A percentile compares a stretch with the other conserved stretches of the same genome.
phyloP scores from a whole-genome alignment of 768 basidiomycete genomes.

The Kwoniella sp. region DNA sequence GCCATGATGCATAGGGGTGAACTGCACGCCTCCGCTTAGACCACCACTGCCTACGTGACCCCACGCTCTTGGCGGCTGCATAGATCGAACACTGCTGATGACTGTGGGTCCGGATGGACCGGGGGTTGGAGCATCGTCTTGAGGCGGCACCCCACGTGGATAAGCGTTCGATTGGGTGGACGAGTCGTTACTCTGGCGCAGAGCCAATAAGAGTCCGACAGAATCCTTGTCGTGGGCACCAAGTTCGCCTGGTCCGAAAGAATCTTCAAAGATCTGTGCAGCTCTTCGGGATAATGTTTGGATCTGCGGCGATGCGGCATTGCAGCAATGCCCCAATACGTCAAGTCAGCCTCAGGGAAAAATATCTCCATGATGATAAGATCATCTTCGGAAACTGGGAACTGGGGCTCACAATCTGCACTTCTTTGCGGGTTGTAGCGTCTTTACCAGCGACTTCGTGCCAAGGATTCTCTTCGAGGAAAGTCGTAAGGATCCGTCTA shows the following conservation, averaged over 20 bases:
- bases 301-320: slow-evolving; percentile 32
- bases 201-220: slow-evolving; percentile 44
- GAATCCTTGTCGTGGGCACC: slow-evolving; percentile 45
- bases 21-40: neutral
- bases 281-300: slow-evolving; percentile 51
- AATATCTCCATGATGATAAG: too few species aligned
- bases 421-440: slow-evolving; percentile 53
- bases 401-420: slow-evolving; percentile 46
- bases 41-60: slow-evolving; percentile 5
- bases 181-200: slow-evolving; percentile 43
- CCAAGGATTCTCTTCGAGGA: slow-evolving; percentile 53
- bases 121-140: slow-evolving; percentile 30
- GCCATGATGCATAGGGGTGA: slow-evolving; percentile 23
- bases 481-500: slow-evolving; percentile 48
- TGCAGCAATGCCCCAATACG: too few species aligned
- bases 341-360: too few species aligned
- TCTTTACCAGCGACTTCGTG: slow-evolving; percentile 42
- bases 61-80: slow-evolving; percentile 21
- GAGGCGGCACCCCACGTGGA: slow-evolving; percentile 21
- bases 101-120: neutral
- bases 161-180: slow-evolving; percentile 28
- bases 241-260: slow-evolving; percentile 37
- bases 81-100: neutral
- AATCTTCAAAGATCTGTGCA: slow-evolving; percentile 47
- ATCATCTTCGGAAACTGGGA: neutral